Percentiles rank a stretch among this genome's conserved stretches.
Evolutionary conservation across 352 stramenopile genomes (phyloP).

Genomic region (Plasmopara halstedii): DNA sequence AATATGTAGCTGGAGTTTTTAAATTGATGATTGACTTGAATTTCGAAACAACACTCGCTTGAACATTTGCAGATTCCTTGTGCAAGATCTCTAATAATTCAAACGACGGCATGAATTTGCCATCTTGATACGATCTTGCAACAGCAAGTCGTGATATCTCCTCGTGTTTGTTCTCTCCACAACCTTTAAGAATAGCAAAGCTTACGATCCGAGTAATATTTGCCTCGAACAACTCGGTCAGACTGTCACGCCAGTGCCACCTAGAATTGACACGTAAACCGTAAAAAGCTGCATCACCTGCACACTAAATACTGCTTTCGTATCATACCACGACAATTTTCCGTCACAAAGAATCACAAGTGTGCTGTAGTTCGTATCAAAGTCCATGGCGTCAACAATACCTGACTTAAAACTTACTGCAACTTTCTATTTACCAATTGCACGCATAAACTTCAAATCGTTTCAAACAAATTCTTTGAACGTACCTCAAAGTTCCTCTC

Average conservation of each 20-base stretch:
- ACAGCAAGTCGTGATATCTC: conserved; percentile 5
- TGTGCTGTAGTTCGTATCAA: conserved; percentile 8
- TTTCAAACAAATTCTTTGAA: background rate
- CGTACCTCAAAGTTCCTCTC: conserved; percentile 11
- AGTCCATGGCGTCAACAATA: conserved; percentile 10
- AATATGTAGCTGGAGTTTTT: background rate
- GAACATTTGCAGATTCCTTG: background rate
- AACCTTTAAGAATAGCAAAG: conserved; percentile 10
- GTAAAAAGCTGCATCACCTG: background rate
- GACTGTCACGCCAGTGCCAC: conserved; percentile 33
- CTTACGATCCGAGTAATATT: conserved; percentile 8
- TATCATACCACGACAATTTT: conserved; percentile 24
- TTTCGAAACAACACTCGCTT: conserved; percentile 1
- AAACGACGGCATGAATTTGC: background rate
- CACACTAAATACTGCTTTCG: background rate
- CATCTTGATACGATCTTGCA: background rate
- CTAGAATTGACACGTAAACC: conserved; percentile 5
- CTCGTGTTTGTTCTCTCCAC: background rate
- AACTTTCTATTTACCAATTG: conserved; percentile 10
- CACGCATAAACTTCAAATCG: background rate
- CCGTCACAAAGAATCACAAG: conserved; percentile 21
- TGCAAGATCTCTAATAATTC: conserved; percentile 5
- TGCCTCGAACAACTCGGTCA: conserved; percentile 16
- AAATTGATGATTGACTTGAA: background rate
- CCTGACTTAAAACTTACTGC: conserved; percentile 4